Conservation (phyloP, 225 moss, liverwort and hornwort genomes). For the Bryum argenteum region DNA sequence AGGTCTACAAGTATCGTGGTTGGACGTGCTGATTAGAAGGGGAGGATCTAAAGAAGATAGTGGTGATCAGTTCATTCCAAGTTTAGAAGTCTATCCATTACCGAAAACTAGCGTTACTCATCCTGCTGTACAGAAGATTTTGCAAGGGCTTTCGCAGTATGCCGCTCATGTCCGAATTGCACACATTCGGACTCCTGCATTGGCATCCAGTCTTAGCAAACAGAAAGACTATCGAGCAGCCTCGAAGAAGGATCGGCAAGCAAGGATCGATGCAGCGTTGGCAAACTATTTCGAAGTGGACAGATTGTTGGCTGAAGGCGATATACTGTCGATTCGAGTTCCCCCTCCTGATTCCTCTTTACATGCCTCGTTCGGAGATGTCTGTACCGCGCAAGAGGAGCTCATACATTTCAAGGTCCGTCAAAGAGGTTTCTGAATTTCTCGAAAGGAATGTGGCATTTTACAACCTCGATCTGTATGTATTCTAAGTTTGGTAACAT, state of each 20-base stretch:
- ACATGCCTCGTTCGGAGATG: conserved; percentile 50
- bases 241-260: conserved; percentile 53
- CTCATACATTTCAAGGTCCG: conserved; percentile 81
- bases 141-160: conserved; percentile 35
- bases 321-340: conserved; percentile 74
- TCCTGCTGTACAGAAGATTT: conserved; percentile 32
- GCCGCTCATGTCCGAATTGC: conserved; percentile 65
- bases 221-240: conserved; percentile 47
- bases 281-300: conserved; percentile 73
- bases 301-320: conserved; percentile 76
- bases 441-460: neutral
- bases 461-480: conserved; percentile 2
- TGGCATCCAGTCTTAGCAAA: conserved; percentile 39
- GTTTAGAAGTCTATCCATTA: conserved; percentile 50
- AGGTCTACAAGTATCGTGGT: conserved; percentile 58
- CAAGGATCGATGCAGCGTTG: conserved; percentile 73
- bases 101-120: conserved; percentile 30
- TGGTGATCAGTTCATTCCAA: conserved; percentile 19
- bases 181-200: conserved; percentile 51
- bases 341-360: conserved; percentile 45
- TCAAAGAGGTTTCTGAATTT: conserved; percentile 14
- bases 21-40: conserved; percentile 41
- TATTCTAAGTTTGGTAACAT: conserved; percentile 9
- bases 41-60: conserved; percentile 23
- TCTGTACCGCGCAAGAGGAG: conserved; percentile 40